phyloP scores from a whole-genome alignment of 176 grass and related monocot genomes.

The Pontederia paniculata region DNA sequence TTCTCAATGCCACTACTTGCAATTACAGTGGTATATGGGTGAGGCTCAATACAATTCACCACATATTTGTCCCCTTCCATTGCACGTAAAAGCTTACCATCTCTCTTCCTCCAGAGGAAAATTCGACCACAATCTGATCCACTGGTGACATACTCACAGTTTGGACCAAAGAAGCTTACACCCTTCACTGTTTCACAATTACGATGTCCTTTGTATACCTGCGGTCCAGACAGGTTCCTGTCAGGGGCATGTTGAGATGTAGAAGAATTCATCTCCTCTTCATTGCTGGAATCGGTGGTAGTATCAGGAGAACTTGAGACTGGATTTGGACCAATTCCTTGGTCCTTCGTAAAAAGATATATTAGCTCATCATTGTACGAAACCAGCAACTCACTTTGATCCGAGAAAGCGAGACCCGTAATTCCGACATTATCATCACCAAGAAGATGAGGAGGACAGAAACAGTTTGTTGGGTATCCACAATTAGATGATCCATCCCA shows the following conservation, averaged over 20 bases:
- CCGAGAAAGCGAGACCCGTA: conserved; percentile 80
- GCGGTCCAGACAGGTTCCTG: conserved; percentile 29
- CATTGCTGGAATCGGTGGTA: conserved; percentile 11
- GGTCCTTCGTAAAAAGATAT: conserved; percentile 69
- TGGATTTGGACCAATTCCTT: conserved; percentile 51
- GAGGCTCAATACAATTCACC: conserved; percentile 82
- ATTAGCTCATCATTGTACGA: conserved; percentile 79
- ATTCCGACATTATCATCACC: conserved; percentile 35
- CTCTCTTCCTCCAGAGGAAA: conserved; percentile 91
- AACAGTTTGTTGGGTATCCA: conserved; percentile 37
- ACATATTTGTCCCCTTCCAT: conserved; percentile 73
- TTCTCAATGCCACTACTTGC: conserved; percentile 81
- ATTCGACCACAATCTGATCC: conserved; percentile 78
- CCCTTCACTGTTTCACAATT: conserved; percentile 81
- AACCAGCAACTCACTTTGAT: conserved; percentile 50
- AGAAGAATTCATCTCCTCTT: conserved; percentile 29
- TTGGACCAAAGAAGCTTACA: conserved; percentile 70
- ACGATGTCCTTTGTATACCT: conserved; percentile 48
- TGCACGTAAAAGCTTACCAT: conserved; percentile 47
- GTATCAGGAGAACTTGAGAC: conserved; percentile 12
- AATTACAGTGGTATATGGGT: conserved; percentile 47
- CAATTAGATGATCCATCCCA: conserved; percentile 53
- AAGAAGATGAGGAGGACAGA: conserved; percentile 72
- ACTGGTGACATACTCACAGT: conserved; percentile 79
- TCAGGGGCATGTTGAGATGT: conserved; percentile 6